Conservation (phyloP, 2,329 filamentous ascomycete species). For the Calonectria ilicicola region DNA sequence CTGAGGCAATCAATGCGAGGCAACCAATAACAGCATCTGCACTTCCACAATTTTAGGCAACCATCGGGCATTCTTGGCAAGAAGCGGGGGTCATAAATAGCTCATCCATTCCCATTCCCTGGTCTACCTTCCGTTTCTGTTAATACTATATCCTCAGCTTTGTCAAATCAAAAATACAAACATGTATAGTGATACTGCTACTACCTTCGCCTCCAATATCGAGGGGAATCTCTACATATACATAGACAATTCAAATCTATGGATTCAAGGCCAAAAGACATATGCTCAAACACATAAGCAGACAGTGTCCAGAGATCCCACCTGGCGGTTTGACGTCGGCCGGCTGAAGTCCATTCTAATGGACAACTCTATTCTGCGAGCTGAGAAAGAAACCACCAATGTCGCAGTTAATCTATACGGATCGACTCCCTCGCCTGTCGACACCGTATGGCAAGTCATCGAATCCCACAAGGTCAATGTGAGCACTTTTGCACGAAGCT, state of each 20-base stretch:
- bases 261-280: slow-evolving; percentile 7
- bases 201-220: not conserved
- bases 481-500: slow-evolving; percentile 4
- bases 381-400: not conserved
- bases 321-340: not conserved
- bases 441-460: slow-evolving; percentile 2
- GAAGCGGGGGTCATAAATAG: not conserved
- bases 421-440: not conserved
- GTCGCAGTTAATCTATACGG: not conserved
- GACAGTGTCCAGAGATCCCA: slow-evolving; percentile 11
- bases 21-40: not conserved
- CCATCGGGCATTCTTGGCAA: not conserved
- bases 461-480: slow-evolving; percentile 8
- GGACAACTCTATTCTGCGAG: not conserved
- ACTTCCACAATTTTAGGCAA: not conserved
- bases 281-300: not conserved
- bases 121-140: not conserved
- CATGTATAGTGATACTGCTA: not conserved
- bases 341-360: not conserved
- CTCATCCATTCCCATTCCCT: not conserved
- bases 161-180: not conserved
- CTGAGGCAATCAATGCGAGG: not conserved
- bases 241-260: slow-evolving; percentile 13
- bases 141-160: not conserved
- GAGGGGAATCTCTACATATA: not conserved